Evolutionary conservation across 129 eudicot species (phyloP), one percentile per base, ranked within the genome.

Genomic region (Erigeron canadensis): DNA sequence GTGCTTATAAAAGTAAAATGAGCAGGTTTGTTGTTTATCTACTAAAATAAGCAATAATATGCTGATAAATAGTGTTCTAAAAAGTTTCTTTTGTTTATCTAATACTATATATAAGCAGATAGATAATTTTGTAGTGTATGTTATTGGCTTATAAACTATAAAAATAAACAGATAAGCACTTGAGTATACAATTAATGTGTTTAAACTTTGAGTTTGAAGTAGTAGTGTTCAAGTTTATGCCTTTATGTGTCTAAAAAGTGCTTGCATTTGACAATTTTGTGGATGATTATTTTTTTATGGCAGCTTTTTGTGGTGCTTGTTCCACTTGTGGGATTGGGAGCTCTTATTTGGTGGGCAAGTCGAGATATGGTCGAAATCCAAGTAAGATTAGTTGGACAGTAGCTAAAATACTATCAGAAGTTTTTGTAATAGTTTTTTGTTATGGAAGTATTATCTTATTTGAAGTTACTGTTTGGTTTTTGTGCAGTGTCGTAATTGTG

Each of bases 271-370:
- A 28, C 63, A 58, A 58, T 10, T 39, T 75, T 70, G 28, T 37
- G 18, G 10, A 18, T 34, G 6, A 48, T 48, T 50, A 50, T 6
- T 53, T 77, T 66, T 56, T 12, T 23, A 42, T 71, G 67, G 54
- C 95, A 94, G 99, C 90, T 94, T 57, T 70, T 90, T 83, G 90
- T 86, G 76, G 80, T 94, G 48, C 70, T 90, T 48, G 68, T 94
- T 63, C 97, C 99, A n/a, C 46, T 90, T 45, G 80, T 84, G 60
- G 99, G 99, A 23, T 59, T 94, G 23, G 99, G 93, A 81, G 99
- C 84, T 78, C 86, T 94, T 69, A 63, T 94, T n/a, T 94, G 99
- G 99, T 94, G 99, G 99, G 96, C 97, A 0, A 85, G 87, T 54
- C 73, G 84, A 23, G 99, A 89, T 76, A 83, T 88, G 67, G 80